A percentile compares a stretch with the other conserved stretches of the same genome.
phyloP scores from a whole-genome alignment of 2,329 filamentous ascomycete species.

The Emergomyces pasteurianus region DNA sequence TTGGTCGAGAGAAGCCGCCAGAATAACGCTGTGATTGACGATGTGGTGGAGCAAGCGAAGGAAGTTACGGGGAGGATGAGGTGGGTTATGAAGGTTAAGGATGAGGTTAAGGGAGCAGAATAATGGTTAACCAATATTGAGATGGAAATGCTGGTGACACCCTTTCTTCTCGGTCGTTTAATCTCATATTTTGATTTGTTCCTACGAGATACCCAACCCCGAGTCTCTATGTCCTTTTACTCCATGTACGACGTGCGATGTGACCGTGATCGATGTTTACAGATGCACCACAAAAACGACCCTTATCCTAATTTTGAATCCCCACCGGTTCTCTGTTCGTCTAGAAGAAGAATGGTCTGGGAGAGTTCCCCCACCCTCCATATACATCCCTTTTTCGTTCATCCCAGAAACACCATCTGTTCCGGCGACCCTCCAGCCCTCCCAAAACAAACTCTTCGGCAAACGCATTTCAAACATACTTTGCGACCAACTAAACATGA shows the following conservation, averaged over 20 bases:
- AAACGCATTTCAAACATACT: background rate
- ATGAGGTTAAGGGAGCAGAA: conserved; percentile 20
- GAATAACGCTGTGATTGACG: conserved; percentile 24
- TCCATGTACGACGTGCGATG: background rate
- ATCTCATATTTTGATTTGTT: background rate
- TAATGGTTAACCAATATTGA: conserved; percentile 6
- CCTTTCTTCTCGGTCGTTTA: background rate
- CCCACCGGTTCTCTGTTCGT: background rate
- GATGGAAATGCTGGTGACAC: background rate
- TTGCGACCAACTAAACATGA: background rate
- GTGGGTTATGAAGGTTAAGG: conserved; percentile 36
- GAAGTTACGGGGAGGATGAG: conserved; percentile 35
- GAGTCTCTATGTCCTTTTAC: background rate
- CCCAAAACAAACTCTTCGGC: background rate
- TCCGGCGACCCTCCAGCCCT: background rate
- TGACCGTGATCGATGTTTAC: background rate
- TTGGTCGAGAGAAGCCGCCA: conserved; percentile 20
- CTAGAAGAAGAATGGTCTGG: background rate
- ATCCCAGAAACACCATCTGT: background rate
- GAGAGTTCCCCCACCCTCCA: background rate
- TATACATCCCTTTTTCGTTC: background rate
- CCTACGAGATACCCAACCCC: background rate
- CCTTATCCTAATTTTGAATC: background rate
- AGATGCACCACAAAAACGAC: background rate
- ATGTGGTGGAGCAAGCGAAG: conserved; percentile 28